These are phyloP conservation scores for Saxophila tyrrhenica DNA, from an alignment of 495 filamentous ascomycete species.

Conservation along the genomic window DNA sequence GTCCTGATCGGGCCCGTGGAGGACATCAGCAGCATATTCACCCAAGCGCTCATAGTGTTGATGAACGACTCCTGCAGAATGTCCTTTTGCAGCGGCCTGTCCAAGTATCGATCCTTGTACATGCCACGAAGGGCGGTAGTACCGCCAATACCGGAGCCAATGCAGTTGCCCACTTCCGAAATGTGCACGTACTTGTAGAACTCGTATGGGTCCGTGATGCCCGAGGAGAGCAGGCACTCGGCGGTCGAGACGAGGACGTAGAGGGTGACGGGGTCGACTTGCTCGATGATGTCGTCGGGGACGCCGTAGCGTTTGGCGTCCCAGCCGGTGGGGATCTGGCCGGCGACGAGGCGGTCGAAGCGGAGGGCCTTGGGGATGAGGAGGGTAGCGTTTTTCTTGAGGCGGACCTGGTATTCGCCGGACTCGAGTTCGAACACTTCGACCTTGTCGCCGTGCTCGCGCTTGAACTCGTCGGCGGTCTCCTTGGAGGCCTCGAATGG, in stretches of 20 bases:
- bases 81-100: conserved; percentile 98
- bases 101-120: conserved; percentile 95
- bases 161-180: conserved; percentile 95
- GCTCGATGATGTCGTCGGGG: conserved; percentile 91
- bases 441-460: conserved; percentile 91
- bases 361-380: conserved; percentile 92
- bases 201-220: conserved; percentile 99
- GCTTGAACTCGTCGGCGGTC: conserved; percentile 92
- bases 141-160: conserved; percentile 95
- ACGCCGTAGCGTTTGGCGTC: conserved; percentile 90
- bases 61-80: conserved; percentile 99
- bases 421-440: conserved; percentile 95
- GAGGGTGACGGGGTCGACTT: conserved; percentile 92
- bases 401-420: conserved; percentile 83
- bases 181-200: conserved; percentile 99
- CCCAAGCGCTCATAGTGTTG: conserved; percentile 99
- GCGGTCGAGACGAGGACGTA: conserved; percentile 89
- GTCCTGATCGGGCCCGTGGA: conserved; percentile 98
- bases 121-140: conserved; percentile 84
- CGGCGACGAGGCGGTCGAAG: conserved; percentile 94
- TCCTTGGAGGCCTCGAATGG: conserved; percentile 97
- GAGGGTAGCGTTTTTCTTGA: conserved; percentile 88
- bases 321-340: conserved; percentile 95
- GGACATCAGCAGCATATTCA: conserved; percentile 95
- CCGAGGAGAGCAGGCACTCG: conserved; percentile 77